Evolutionary conservation across 129 eudicot species (phyloP), one percentile per base, ranked within the genome.

Genomic region (Tagetes patula): DNA sequence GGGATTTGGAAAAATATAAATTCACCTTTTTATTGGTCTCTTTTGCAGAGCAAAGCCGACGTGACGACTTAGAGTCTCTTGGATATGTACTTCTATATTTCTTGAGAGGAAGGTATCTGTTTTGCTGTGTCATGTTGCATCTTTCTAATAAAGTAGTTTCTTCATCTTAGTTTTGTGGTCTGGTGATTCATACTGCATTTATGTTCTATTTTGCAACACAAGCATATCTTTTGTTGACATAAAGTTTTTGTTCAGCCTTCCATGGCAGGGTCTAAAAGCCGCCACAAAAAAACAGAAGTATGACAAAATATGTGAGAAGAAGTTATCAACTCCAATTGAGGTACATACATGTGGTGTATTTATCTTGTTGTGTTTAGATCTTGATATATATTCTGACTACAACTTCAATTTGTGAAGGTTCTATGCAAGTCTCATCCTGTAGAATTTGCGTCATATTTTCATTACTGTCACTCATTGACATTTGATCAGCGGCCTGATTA

Each of bases 251-350:
- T 69, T 4, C 75, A 92, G 98, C 77, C 96, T 92, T 61, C 98
- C 98, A 30, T 92, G 98, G 98, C 98, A 92, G 86, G 98, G 98
- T 74, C 73, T 92, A 55, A 92, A 92, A 87, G 98, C 96, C 72
- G 96, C 96, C 45, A 92, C 98, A 52, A 92, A 89, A 83, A 92
- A 92, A 75, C 96, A 92, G 58, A 92, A 89, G 87, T 89, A 92
- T 84, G 98, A 92, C 81, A 89, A 92, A 82, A 92, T 92, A 84
- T 92, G 98, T 71, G 96, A 92, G 83, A 92, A 89, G 80, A 92
- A 92, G 72, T 81, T 89, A 75, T 87, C 98, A 73, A 92, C 95
- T 75, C 98, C 98, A 40, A 89, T 89, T 78, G 96, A 93, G 98
- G 96, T 89, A 30, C 50, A 33, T 60, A 71, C 37, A 49, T 50